phyloP scores from a whole-genome alignment of 169 alveolate species.

The Plasmodium relictum region DNA sequence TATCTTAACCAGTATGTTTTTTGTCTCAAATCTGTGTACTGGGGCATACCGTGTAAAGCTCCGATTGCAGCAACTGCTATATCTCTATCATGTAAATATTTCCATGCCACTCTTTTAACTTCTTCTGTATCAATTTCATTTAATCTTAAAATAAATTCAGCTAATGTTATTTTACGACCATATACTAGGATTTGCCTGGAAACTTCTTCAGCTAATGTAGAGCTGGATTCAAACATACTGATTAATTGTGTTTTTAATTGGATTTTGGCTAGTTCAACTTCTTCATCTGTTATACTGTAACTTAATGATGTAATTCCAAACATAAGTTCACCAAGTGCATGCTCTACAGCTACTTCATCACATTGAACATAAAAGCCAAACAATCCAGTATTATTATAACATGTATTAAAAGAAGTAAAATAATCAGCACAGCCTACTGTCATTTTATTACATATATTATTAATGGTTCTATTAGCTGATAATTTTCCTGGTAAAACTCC shows the following conservation, averaged over 20 bases:
- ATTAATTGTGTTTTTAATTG: conserved; percentile 86
- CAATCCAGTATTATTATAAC: conserved; percentile 95
- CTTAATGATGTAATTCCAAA: conserved; percentile 89
- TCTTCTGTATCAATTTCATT: conserved; percentile 90
- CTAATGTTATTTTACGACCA: conserved; percentile 87
- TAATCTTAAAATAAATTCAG: conserved; percentile 87
- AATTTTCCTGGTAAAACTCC: conserved; percentile 89
- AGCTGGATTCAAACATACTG: conserved; percentile 86
- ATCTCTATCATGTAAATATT: conserved; percentile 88
- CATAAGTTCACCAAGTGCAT: conserved; percentile 89
- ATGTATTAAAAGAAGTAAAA: conserved; percentile 90
- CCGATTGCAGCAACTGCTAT: conserved; percentile 89
- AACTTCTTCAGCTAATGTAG: conserved; percentile 90
- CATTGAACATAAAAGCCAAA: conserved; percentile 91
- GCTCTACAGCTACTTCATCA: conserved; percentile 91
- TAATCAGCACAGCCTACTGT: conserved; percentile 89
- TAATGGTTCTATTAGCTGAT: conserved; percentile 87
- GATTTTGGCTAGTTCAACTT: conserved; percentile 87
- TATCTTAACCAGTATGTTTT: conserved; percentile 88
- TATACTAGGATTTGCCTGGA: conserved; percentile 88
- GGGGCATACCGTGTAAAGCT: conserved; percentile 88
- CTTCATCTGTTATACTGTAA: conserved; percentile 88
- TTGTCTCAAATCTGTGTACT: conserved; percentile 83
- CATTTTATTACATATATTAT: conserved; percentile 87
- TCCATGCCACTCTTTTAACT: conserved; percentile 91